Evolutionary conservation across 805 yeast species (phyloP), one percentile per base, ranked within the genome.

Genomic region (Saccharomycopsis sp.): DNA sequence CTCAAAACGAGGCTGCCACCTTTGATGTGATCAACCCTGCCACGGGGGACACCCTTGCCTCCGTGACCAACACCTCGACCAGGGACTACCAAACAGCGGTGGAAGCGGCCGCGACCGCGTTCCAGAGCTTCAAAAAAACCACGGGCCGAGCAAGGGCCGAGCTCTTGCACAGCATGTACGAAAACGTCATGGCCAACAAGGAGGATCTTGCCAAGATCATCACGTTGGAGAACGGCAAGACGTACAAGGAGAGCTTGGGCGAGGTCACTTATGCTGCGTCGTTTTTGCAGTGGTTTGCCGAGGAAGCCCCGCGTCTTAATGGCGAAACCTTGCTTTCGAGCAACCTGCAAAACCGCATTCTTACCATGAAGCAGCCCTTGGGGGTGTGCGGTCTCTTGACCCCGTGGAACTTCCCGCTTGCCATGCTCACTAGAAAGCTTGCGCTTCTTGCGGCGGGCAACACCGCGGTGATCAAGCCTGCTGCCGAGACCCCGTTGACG

Each of bases 381-480:
- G 94, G 94, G 5, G 87, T 80, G 1, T 80, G 82, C 51, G 88
- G 87, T 7, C 73, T 82, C 40, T 57, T 82, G 52, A 79, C 89
- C 3, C 92, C 92, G 3, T 82, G 92, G 92, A 82, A 83, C 59
- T 83, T 82, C 59, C 94, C 94, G 3, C 61, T 75, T 17, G 84
- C 88, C 3, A 80, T 80, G 88, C 77, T 79, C 46, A 69, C 86
- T 4, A 64, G 87, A 49, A 80, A 80, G 54, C 60, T 77, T 38
- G 86, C 89, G 23, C 86, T 85, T 2, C 53, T 79, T 22, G 88
- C 92, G 13, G 81, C 83, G 12, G 94, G 92, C 1, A 81, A 89
- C 58, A 75, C 89, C 4, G 62, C 79, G 2, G 84, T 82, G 6
- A 65, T 83, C 50, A 82, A 81, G 60, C 92, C 92, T 1, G 89